Percentiles rank a stretch among this genome's conserved stretches.
phyloP scores from a whole-genome alignment of 2,329 filamentous ascomycete species.

The Phialophora expanda region DNA sequence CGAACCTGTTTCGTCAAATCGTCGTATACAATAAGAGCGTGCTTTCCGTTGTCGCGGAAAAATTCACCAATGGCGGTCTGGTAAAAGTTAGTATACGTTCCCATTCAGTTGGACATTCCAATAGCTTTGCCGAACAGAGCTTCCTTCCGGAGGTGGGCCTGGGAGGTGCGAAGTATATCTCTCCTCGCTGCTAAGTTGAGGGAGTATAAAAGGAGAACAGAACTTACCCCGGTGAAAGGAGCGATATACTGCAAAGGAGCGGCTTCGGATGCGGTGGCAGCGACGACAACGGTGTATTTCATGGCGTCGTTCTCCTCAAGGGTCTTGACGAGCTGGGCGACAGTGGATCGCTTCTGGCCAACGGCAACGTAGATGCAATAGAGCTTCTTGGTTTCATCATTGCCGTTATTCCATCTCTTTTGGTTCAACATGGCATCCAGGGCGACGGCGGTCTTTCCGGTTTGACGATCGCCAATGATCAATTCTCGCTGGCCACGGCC shows the following conservation, averaged over 20 bases:
- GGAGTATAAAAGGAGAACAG: background rate
- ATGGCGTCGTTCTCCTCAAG: constrained; percentile 99
- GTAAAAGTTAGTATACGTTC: background rate
- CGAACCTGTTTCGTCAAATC: no score
- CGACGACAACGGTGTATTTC: constrained; percentile 95
- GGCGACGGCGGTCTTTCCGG: constrained; percentile 98
- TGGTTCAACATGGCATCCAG: constrained; percentile 99
- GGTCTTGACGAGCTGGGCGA: constrained; percentile 99
- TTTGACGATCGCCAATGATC: constrained; percentile 99
- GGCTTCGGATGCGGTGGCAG: constrained; percentile 96
- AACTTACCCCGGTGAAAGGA: constrained; percentile 74
- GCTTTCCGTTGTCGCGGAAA: constrained; percentile 84
- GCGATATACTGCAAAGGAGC: constrained; percentile 93
- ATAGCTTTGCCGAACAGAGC: background rate
- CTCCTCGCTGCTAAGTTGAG: no score
- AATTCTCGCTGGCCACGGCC: constrained; percentile 99
- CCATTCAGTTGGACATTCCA: no score
- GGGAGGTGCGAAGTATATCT: background rate
- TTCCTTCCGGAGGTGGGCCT: background rate
- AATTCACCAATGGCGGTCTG: constrained; percentile 64
- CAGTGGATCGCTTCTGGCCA: constrained; percentile 98
- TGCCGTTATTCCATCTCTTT: constrained; percentile 90
- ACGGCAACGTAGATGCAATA: constrained; percentile 99
- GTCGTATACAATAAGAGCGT: no score
- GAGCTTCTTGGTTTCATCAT: constrained; percentile 95